These are phyloP conservation scores for Enterospora canceri DNA, from an alignment of 371 early-diverging fungal genomes.

Conservation along the genomic window DNA sequence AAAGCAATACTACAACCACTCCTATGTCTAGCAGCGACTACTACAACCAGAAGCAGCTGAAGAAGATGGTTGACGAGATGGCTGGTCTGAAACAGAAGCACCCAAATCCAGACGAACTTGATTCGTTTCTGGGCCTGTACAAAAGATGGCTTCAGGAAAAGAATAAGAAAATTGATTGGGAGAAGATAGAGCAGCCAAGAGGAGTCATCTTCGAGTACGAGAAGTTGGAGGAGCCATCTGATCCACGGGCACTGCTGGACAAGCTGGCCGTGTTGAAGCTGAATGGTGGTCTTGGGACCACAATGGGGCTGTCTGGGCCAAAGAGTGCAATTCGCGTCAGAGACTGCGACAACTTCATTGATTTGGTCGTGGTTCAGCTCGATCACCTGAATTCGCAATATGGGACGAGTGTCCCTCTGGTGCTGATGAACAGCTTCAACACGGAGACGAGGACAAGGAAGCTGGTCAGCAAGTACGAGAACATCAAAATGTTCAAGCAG, in stretches of 20 bases:
- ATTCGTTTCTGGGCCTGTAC: conserved; percentile 50
- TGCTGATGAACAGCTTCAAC: conserved; percentile 99
- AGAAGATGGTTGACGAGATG: conserved; percentile 46
- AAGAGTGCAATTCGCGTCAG: conserved; percentile 91
- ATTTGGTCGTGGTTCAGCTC: conserved; percentile 89
- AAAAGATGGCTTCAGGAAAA: conserved; percentile 41
- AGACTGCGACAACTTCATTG: conserved; percentile 90
- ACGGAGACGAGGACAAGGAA: conserved; percentile 86
- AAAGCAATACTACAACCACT: not conserved
- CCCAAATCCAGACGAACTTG: conserved; percentile 30
- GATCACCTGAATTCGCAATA: conserved; percentile 78
- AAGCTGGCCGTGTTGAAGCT: conserved; percentile 93
- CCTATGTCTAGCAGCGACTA: conserved; percentile 17
- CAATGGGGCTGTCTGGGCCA: conserved; percentile 99
- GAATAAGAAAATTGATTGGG: conserved; percentile 52
- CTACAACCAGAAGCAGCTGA: conserved; percentile 33
- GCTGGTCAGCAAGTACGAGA: conserved; percentile 81
- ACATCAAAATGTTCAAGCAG: conserved; percentile 80
- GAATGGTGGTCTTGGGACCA: conserved; percentile 95
- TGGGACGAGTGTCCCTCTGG: conserved; percentile 78
- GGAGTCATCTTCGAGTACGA: conserved; percentile 47
- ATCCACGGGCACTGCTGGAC: conserved; percentile 40
- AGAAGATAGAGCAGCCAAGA: conserved; percentile 48
- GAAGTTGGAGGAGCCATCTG: conserved; percentile 1
- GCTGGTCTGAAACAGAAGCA: conserved; percentile 23